Conservation (phyloP, 2,329 filamentous ascomycete genomes). For the Penicillium sp. region DNA sequence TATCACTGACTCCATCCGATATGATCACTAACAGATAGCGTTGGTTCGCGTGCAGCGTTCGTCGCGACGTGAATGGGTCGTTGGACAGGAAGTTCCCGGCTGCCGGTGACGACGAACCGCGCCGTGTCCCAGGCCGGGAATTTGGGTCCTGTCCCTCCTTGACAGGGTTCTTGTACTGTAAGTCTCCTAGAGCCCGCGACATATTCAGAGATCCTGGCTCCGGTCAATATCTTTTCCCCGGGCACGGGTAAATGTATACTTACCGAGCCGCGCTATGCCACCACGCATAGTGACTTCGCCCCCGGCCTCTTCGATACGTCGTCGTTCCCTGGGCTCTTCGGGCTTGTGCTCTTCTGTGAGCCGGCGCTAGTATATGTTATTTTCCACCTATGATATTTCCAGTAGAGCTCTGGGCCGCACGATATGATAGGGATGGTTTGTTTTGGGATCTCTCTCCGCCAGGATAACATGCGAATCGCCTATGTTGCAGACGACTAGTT, state of each 20-base stretch:
- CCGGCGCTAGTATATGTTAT: slow-evolving; percentile 27
- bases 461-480: slow-evolving; percentile 39
- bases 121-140: slow-evolving; percentile 13
- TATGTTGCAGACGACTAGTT: slow-evolving; percentile 35
- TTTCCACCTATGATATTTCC: neutral
- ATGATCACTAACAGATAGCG: slow-evolving; percentile 32
- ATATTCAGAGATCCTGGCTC: slow-evolving; percentile 34
- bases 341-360: slow-evolving; percentile 37
- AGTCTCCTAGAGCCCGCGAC: slow-evolving; percentile 38
- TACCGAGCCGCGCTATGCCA: slow-evolving; percentile 34
- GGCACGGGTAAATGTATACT: neutral
- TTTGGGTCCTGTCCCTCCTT: slow-evolving; percentile 22
- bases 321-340: slow-evolving; percentile 27
- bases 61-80: slow-evolving; percentile 29
- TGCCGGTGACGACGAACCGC: slow-evolving; percentile 20
- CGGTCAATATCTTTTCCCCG: neutral
- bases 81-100: slow-evolving; percentile 35
- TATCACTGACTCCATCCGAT: slow-evolving; percentile 35
- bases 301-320: slow-evolving; percentile 35
- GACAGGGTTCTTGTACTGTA: slow-evolving; percentile 40
- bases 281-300: slow-evolving; percentile 26
- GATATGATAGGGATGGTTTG: slow-evolving; percentile 27
- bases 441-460: slow-evolving; percentile 30
- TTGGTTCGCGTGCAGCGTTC: slow-evolving; percentile 21
- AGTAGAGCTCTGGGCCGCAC: slow-evolving; percentile 8